Evolutionary conservation across 805 yeast species (phyloP), one percentile per base, ranked within the genome.

Genomic region (Schwanniomyces yamadae): DNA sequence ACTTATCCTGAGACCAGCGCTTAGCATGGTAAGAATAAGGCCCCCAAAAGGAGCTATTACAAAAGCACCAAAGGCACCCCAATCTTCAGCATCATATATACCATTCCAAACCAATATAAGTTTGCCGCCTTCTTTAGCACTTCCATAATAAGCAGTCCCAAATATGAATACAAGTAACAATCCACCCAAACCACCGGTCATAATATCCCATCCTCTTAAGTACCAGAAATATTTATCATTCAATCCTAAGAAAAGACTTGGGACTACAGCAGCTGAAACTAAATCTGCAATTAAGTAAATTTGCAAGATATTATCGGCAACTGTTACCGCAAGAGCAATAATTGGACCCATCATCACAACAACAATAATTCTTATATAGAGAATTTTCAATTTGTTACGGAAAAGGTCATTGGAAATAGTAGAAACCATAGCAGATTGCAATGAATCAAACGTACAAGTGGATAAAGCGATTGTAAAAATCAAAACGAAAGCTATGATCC

Each of bases 61-160:
- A 61, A 90, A 90, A 2, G 96, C 96, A 16, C 95, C 97, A 64
- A 90, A 90, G 0, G 95, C 81, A 50, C 95, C 86, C 96, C 96
- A 90, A 55, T 90, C 96, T 33, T 73, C 75, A 5, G 75, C 66
- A 42, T 73, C 66, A 52, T 90, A 90, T 18, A 90, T 64, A 28
- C 97, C 96, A 50, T 84, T 80, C 78, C 82, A 77, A 35, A 90
- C 70, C 40, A 90, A 65, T 34, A 90, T 63, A 34, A 90, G 69
- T 42, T 72, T 72, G 12, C 84, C 96, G 49, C 96, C 97, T 41
- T 80, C 85, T 35, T 63, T 59, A 7, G 95, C 91, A 51, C 66
- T 62, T 23, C 70, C 76, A 55, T 82, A 89, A 65, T 88, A 90
- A 34, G 87, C 71, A 2, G 88, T 70, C 25, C 98, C 98, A 58